Evolutionary conservation across 83 land plant genomes (phyloP), one percentile per base, ranked within the genome.

Genomic region (Isoetes engelmannii): DNA sequence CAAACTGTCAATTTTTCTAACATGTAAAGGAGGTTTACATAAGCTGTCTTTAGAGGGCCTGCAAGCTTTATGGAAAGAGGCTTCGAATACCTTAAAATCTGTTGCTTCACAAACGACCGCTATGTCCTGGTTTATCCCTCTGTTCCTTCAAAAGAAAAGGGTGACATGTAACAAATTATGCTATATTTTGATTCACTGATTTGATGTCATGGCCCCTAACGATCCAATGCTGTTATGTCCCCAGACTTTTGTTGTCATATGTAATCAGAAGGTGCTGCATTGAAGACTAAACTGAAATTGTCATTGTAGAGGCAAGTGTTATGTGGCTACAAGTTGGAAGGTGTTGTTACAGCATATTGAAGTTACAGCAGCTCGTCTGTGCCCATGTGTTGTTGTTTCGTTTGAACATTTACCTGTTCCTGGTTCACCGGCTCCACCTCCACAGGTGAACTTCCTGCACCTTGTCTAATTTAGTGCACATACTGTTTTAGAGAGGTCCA

Each of bases 271-370:
- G 55, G 3, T 53, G 15, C 55, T 13, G 55, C 55, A 13, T 53
- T 13, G 0, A 15, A 53, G 55, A 13, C 15, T 53, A 13, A 15
- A 53, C 55, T 53, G 13, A 53, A 13, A 15, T 0, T 53, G 13
- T 53, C 55, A 13, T 15, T 12, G 55, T 47, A 70, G 78, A 45
- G 78, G 78, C 37, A 75, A 75, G 66, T 75, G 78, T 64, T 75
- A 50, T 65, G 78, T 75, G 47, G 78, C 78, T 8, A 75, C 78
- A 47, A 75, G 68, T 56, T 75, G 67, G 74, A 75, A 75, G 64
- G 67, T 75, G 42, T 61, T 75, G 49, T 70, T 75, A 74, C 78
- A 75, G 68, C 78, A 75, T 53, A 75, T 63, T 4, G 78, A 75
- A 63, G 69, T 75, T 4, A 75, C 78, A 8, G 75, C 75, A 41